These are phyloP conservation scores for Entoloma clypeatum DNA, from an alignment of 1,284 basidiomycete genomes.

Conservation along the genomic window DNA sequence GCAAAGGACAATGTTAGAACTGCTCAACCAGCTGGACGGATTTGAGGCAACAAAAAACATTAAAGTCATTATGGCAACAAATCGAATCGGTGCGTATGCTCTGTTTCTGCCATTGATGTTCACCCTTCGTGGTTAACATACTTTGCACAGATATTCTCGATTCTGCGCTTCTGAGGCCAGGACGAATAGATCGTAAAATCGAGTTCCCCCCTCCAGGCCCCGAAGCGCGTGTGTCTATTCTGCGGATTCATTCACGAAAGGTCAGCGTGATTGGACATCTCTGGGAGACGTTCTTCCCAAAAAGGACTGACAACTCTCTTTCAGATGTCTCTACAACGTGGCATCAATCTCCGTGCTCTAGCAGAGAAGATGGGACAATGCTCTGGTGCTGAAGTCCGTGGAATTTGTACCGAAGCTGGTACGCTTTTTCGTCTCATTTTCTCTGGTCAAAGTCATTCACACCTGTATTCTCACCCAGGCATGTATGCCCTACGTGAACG, in stretches of 20 bases:
- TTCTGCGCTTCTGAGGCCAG: slow-evolving; percentile 90
- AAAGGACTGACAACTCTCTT: slow-evolving; percentile 1
- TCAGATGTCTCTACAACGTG: slow-evolving; percentile 96
- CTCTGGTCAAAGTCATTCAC: too few species aligned
- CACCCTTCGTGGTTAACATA: slow-evolving; percentile 1
- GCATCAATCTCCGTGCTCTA: slow-evolving; percentile 91
- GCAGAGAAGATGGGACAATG: slow-evolving; percentile 99
- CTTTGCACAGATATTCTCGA: slow-evolving; percentile 81
- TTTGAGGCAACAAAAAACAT: slow-evolving; percentile 99
- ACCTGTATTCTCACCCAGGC: slow-evolving; percentile 45
- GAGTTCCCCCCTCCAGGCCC: slow-evolving; percentile 99
- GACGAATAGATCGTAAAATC: slow-evolving; percentile 98
- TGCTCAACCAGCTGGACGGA: slow-evolving; percentile 95
- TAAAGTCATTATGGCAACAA: slow-evolving; percentile 99
- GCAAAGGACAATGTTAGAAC: slow-evolving; percentile 96
- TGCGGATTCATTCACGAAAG: slow-evolving; percentile 97
- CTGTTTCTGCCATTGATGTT: slow-evolving; percentile 1
- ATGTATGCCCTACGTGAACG: slow-evolving; percentile 98
- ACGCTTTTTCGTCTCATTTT: too few species aligned
- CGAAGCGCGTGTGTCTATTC: slow-evolving; percentile 94
- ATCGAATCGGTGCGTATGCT: slow-evolving; percentile 75
- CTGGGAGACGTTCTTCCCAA: neutral
- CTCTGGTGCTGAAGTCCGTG: slow-evolving; percentile 95
- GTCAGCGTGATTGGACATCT: slow-evolving; percentile 34
- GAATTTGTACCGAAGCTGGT: slow-evolving; percentile 98